phyloP scores from a whole-genome alignment of 164 flowering plant species.

The Cinnamomum chago region DNA sequence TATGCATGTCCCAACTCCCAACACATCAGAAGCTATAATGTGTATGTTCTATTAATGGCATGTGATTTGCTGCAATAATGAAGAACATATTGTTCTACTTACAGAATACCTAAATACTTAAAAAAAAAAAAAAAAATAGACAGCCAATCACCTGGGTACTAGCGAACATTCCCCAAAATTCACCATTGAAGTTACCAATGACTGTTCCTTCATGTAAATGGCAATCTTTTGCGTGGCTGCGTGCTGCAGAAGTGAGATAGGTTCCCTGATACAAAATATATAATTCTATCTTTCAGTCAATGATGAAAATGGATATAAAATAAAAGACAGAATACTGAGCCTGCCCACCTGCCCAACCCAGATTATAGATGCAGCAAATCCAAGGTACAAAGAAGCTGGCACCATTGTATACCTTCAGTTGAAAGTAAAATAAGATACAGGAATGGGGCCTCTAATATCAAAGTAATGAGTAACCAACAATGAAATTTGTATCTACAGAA shows the following conservation, averaged over 20 bases:
- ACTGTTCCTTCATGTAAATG: conserved; percentile 75
- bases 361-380: conserved; percentile 86
- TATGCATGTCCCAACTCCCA: background rate
- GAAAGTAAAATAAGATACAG: background rate
- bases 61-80: background rate
- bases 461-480: too few species aligned
- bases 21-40: background rate
- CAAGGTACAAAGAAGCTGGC: conserved; percentile 87
- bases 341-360: conserved; percentile 89
- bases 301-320: background rate
- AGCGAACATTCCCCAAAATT: conserved; percentile 91
- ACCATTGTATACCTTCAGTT: conserved; percentile 81
- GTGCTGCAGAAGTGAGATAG: conserved; percentile 83
- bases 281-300: background rate
- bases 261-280: conserved; percentile 68
- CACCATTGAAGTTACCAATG: conserved; percentile 89
- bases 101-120: background rate
- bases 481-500: background rate
- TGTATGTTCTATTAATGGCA: background rate
- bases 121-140: background rate
- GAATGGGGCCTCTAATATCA: too few species aligned
- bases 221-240: conserved; percentile 59
- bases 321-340: background rate
- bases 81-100: background rate
- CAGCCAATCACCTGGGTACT: conserved; percentile 59